A percentile compares a stretch with the other conserved stretches of the same genome.
Evolutionary conservation across 2,329 filamentous ascomycete species (phyloP).

Genomic region (Aureobasidium sp.): DNA sequence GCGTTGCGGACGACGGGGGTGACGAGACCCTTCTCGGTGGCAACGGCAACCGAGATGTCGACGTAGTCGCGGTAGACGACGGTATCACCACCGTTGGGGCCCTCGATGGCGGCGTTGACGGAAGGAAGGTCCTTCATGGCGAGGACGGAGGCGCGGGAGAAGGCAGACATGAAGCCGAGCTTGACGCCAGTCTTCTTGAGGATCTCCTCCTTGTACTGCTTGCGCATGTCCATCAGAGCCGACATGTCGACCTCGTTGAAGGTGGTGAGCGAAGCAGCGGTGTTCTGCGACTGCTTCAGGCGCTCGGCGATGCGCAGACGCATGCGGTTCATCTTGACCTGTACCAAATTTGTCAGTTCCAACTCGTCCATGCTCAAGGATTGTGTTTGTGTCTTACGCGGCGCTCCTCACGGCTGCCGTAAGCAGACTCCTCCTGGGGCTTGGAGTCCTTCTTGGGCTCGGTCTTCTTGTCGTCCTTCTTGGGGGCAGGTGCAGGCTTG

Average conservation of each 20-base stretch:
- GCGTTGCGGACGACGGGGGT: constrained; percentile 94
- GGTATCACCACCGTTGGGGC: constrained; percentile 87
- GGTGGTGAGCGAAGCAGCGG: constrained; percentile 89
- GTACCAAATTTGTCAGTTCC: constrained; percentile 14
- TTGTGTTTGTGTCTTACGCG: constrained; percentile 49
- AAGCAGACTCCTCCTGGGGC: constrained; percentile 35
- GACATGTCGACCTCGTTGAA: constrained; percentile 99
- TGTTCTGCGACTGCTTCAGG: constrained; percentile 98
- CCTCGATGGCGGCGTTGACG: constrained; percentile 95
- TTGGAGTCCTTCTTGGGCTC: constrained; percentile 35
- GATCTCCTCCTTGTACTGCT: constrained; percentile 92
- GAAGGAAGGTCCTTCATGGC: constrained; percentile 93
- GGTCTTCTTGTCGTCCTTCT: constrained; percentile 33
- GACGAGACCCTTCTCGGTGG: constrained; percentile 93
- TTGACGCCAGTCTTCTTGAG: constrained; percentile 95
- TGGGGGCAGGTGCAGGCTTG: constrained; percentile 24
- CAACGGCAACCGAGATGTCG: constrained; percentile 93
- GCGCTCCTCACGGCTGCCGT: constrained; percentile 77
- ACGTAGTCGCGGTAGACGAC: constrained; percentile 98
- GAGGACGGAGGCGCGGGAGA: constrained; percentile 78
- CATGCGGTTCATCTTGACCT: constrained; percentile 99
- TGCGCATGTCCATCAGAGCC: constrained; percentile 91
- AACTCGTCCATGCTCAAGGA: too few species aligned
- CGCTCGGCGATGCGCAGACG: constrained; percentile 93
- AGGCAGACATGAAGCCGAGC: constrained; percentile 99